These are phyloP conservation scores for Plantago elongata DNA, from an alignment of 257 asterid species.

Conservation along the genomic window DNA sequence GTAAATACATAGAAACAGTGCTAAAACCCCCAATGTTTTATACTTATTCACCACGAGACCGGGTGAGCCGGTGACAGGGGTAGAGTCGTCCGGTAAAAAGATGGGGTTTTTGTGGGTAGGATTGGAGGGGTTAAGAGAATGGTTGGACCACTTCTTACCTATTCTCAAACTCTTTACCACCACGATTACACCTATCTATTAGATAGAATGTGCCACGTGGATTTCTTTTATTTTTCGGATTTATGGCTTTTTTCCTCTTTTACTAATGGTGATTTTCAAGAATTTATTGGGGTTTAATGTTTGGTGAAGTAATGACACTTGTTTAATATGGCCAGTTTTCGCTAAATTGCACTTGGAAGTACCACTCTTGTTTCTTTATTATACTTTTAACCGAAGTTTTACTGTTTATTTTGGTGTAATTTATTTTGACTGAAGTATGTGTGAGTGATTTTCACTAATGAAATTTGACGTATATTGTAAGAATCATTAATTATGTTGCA, in stretches of 20 bases:
- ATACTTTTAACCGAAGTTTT: not conserved
- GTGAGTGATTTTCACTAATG: no score
- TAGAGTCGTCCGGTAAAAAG: conserved; percentile 6
- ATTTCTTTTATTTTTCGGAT: not conserved
- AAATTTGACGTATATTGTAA: no score
- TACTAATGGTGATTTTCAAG: conserved; percentile 1
- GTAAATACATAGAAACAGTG: conserved; percentile 11
- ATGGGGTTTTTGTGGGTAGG: conserved; percentile 26
- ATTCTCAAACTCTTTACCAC: conserved; percentile 25
- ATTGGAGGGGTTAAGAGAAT: conserved; percentile 14
- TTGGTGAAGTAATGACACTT: not conserved
- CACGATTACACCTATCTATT: conserved; percentile 27
- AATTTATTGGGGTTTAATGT: conserved; percentile 1
- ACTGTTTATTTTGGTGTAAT: not conserved
- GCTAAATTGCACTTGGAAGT: not conserved
- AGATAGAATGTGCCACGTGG: conserved; percentile 38
- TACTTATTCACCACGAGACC: conserved; percentile 23
- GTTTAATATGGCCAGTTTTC: not conserved
- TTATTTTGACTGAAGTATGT: no score
- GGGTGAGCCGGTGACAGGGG: conserved; percentile 13
- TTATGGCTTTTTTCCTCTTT: not conserved
- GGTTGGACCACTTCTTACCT: conserved; percentile 41
- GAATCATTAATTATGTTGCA: no score
- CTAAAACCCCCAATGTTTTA: conserved; percentile 35
- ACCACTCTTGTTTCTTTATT: not conserved